phyloP scores from a whole-genome alignment of 2,329 filamentous ascomycete genomes.

The Phyllosticta citriasiana region DNA sequence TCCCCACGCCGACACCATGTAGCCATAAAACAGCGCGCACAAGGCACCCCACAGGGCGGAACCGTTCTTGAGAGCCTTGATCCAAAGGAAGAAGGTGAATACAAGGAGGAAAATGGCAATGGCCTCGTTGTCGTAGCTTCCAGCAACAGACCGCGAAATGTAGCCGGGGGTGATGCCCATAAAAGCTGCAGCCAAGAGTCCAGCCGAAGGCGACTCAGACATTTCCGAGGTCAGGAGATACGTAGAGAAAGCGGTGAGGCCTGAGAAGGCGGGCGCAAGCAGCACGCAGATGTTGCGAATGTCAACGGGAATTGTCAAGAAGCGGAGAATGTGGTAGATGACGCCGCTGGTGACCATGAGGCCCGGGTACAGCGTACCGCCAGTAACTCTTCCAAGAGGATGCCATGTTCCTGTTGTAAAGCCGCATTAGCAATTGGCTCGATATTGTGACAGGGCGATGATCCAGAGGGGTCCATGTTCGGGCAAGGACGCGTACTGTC shows the following conservation, averaged over 20 bases:
- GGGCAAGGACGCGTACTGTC: conserved; percentile 53
- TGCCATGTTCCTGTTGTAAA: conserved; percentile 73
- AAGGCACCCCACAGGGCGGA: conserved; percentile 95
- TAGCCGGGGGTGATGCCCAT: conserved; percentile 98
- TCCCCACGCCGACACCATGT: conserved; percentile 99
- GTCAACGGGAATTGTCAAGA: conserved; percentile 85
- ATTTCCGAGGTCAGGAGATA: conserved; percentile 97
- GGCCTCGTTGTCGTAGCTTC: conserved; percentile 98
- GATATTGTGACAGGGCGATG: background rate
- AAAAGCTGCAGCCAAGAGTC: conserved; percentile 85
- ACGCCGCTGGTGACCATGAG: conserved; percentile 97
- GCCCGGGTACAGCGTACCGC: conserved; percentile 95
- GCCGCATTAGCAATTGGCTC: background rate
- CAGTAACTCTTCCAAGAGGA: conserved; percentile 93
- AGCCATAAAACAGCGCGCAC: conserved; percentile 93
- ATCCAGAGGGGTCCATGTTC: background rate
- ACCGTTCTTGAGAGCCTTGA: conserved; percentile 93
- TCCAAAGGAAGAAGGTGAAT: conserved; percentile 98
- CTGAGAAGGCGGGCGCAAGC: conserved; percentile 88
- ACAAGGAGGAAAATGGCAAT: conserved; percentile 98
- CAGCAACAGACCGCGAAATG: conserved; percentile 93
- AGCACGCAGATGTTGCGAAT: conserved; percentile 98
- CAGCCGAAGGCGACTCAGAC: conserved; percentile 88
- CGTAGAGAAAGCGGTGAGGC: conserved; percentile 81
- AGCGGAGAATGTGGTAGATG: conserved; percentile 89